Percentiles rank a stretch among this genome's conserved stretches.
Conservation (phyloP, 352 stramenopile species). For the Phytophthora sp. region DNA sequence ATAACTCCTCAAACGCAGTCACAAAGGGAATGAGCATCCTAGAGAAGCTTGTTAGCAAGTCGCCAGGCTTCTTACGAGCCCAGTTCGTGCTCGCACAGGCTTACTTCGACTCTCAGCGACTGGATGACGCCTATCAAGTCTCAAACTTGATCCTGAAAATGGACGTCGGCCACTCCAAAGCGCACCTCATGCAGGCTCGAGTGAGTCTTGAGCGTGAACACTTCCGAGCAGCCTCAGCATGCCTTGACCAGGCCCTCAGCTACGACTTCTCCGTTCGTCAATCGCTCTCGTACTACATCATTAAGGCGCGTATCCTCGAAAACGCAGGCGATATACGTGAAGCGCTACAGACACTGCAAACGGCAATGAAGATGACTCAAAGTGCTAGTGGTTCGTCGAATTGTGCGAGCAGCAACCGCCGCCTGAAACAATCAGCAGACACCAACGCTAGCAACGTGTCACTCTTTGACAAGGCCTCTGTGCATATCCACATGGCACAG, state of each 20-base stretch:
- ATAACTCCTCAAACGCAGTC: constrained; percentile 14
- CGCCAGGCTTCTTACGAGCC: constrained; percentile 82
- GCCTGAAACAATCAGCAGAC: constrained; percentile 17
- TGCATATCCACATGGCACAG: constrained; percentile 89
- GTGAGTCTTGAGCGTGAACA: constrained; percentile 84
- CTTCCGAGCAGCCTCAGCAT: constrained; percentile 66
- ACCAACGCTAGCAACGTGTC: constrained; percentile 41
- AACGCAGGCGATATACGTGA: constrained; percentile 81
- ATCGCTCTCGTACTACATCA: constrained; percentile 85
- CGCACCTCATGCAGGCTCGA: constrained; percentile 85
- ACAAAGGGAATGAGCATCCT: constrained; percentile 63
- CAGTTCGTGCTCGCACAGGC: constrained; percentile 86
- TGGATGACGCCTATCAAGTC: constrained; percentile 85
- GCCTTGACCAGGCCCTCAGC: constrained; percentile 89
- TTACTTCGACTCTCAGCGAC: constrained; percentile 68
- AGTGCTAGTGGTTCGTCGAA: constrained; percentile 9
- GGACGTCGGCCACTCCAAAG: constrained; percentile 72
- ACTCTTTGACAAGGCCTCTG: constrained; percentile 83
- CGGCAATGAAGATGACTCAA: constrained; percentile 74
- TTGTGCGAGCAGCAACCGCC: constrained; percentile 15
- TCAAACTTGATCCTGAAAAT: constrained; percentile 82
- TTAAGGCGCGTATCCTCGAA: constrained; percentile 87
- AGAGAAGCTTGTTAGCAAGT: constrained; percentile 84
- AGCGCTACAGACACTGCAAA: constrained; percentile 77
- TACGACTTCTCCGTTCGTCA: constrained; percentile 91